These are phyloP conservation scores for Pezizomycotina sp. DNA, from an alignment of 2,329 filamentous ascomycete genomes.

Conservation along the genomic window DNA sequence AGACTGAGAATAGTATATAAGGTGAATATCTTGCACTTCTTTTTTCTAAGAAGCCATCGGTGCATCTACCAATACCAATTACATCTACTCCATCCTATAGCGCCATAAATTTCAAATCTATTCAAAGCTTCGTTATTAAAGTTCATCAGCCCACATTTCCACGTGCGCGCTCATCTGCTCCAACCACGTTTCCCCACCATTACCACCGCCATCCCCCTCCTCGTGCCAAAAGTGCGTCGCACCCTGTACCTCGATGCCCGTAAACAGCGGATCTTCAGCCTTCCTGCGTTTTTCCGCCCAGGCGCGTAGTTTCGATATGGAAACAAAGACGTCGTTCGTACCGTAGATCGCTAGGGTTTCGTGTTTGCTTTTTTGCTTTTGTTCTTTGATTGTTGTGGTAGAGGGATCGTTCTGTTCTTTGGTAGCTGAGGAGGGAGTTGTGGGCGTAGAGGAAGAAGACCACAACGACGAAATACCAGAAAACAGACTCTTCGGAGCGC, in stretches of 20 bases:
- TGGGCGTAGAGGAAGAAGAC: constrained; percentile 13
- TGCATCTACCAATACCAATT: no score
- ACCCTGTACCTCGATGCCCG: constrained; percentile 32
- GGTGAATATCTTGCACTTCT: no score
- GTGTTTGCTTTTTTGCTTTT: constrained; percentile 3
- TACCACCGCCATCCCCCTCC: constrained; percentile 37
- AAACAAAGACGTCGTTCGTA: constrained; percentile 56
- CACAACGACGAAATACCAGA: no score
- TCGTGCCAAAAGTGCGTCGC: constrained; percentile 44
- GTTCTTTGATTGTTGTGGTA: no score
- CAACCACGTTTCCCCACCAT: no score
- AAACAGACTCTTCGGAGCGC: constrained; percentile 35
- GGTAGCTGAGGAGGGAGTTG: constrained; percentile 10
- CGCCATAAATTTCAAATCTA: no score
- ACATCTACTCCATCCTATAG: no score
- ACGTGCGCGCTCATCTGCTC: constrained; percentile 28
- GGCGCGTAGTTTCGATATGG: constrained; percentile 43
- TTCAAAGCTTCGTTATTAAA: no score
- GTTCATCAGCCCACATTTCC: constrained; percentile 23
- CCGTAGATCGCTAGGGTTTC: constrained; percentile 56
- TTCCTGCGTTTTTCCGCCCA: constrained; percentile 43
- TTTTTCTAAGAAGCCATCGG: no score
- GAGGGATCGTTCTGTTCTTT: constrained; percentile 14
- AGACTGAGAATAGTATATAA: no score
- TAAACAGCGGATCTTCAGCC: constrained; percentile 26